A percentile compares a stretch with the other conserved stretches of the same genome.
Conservation (phyloP, 1,284 basidiomycete genomes). For the Leccinum fallax region DNA sequence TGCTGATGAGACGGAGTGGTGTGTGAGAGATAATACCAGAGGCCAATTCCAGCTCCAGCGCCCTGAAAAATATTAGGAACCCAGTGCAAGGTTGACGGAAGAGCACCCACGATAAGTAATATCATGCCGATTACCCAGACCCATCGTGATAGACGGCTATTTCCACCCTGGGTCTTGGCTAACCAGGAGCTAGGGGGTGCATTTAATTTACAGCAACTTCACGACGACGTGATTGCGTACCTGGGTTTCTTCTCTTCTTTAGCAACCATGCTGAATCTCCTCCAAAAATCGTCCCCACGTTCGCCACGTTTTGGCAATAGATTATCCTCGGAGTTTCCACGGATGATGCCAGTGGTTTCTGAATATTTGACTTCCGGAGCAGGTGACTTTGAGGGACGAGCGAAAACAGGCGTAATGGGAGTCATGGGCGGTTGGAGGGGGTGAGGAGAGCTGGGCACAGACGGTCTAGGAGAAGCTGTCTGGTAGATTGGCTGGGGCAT, state of each 20-base stretch:
- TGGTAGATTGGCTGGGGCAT: constrained; percentile 40
- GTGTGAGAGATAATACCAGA: constrained; percentile 63
- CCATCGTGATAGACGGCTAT: constrained; percentile 58
- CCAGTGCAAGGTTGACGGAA: not conserved
- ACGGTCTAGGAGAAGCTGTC: constrained; percentile 34
- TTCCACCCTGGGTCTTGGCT: constrained; percentile 56
- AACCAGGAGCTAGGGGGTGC: constrained; percentile 59
- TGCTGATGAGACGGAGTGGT: constrained; percentile 47
- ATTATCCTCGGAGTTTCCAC: constrained; percentile 67
- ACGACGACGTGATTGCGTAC: constrained; percentile 34
- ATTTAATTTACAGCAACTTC: not conserved
- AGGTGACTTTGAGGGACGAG: constrained; percentile 54
- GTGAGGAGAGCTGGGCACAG: constrained; percentile 55
- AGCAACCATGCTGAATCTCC: constrained; percentile 80
- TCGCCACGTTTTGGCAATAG: constrained; percentile 65
- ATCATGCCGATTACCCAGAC: constrained; percentile 68
- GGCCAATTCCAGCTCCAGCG: constrained; percentile 53
- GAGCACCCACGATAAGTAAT: constrained; percentile 52
- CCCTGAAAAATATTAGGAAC: constrained; percentile 36
- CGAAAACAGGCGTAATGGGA: constrained; percentile 77
- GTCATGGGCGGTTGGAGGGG: constrained; percentile 74
- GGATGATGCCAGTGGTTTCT: constrained; percentile 53
- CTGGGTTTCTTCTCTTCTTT: constrained; percentile 67
- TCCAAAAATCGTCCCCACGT: constrained; percentile 81
- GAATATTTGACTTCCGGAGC: constrained; percentile 54